phyloP scores from a whole-genome alignment of 371 early-diverging fungal genomes.

The Globomyces sp. region DNA sequence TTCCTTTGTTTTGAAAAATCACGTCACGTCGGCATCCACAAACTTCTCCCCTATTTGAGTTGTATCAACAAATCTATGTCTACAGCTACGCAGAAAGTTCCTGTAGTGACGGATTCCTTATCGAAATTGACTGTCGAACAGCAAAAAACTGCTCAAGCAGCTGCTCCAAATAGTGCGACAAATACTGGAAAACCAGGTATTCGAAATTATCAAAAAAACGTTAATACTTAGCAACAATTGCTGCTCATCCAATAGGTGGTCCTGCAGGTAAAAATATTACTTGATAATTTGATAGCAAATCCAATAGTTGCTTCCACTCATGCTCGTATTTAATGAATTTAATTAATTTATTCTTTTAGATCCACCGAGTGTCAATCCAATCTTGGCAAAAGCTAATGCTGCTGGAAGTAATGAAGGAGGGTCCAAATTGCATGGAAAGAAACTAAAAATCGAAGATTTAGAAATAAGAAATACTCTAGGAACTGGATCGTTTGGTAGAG shows the following conservation, averaged over 20 bases:
- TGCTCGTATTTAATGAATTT: too few relatives aligned
- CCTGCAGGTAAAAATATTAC: too few relatives aligned
- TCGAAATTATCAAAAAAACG: background rate
- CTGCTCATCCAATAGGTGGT: too few relatives aligned
- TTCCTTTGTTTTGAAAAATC: too few relatives aligned
- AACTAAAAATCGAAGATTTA: conserved; percentile 42
- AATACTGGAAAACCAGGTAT: background rate
- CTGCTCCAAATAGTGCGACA: conserved; percentile 49
- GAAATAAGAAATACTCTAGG: conserved; percentile 66
- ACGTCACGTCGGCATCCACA: too few relatives aligned
- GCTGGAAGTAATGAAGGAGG: background rate
- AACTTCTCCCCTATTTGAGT: background rate
- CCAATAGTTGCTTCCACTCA: too few relatives aligned
- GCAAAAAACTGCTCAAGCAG: conserved; percentile 21
- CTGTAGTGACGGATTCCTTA: conserved; percentile 9
- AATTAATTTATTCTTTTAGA: too few relatives aligned
- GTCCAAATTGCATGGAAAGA: conserved; percentile 6
- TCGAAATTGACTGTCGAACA: conserved; percentile 10
- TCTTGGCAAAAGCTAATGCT: too few relatives aligned
- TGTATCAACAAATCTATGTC: background rate
- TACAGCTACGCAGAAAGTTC: conserved; percentile 1
- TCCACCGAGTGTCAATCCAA: too few relatives aligned
- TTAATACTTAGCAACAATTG: too few relatives aligned
- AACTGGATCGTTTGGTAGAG: conserved; percentile 98
- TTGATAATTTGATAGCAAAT: too few relatives aligned